A percentile compares a stretch with the other conserved stretches of the same genome.
Conservation (phyloP, 306 rosid genomes). For the Datisca glomerata region DNA sequence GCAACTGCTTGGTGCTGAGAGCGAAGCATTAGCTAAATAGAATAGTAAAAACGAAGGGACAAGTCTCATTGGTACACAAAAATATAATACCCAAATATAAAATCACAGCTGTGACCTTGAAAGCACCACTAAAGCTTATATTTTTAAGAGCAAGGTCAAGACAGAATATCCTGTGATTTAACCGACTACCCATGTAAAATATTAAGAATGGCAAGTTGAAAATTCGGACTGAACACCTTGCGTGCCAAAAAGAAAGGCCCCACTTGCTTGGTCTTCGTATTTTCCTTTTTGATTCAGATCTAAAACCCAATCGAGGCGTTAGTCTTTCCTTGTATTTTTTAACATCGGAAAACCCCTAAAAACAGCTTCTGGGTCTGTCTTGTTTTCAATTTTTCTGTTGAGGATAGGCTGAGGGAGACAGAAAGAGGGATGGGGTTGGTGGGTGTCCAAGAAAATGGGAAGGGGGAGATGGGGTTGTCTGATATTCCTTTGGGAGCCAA, state of each 20-base stretch:
- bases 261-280: constrained; percentile 10
- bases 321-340: no score
- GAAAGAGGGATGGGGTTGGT: constrained; percentile 36
- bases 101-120: constrained; percentile 16
- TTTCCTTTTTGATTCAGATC: constrained; percentile 35
- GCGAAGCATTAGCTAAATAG: no score
- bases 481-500: constrained; percentile 54
- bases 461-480: constrained; percentile 53
- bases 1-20: no score
- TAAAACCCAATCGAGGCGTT: constrained; percentile 16
- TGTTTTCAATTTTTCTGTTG: constrained; percentile 4
- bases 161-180: no score
- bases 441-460: constrained; percentile 43
- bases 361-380: constrained; percentile 9
- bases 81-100: no score
- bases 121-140: constrained; percentile 31
- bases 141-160: constrained; percentile 21
- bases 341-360: constrained; percentile 13
- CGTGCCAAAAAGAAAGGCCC: constrained; percentile 21
- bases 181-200: no score
- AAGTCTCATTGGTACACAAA: no score
- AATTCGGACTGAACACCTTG: constrained; percentile 21
- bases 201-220: no score
- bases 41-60: no score
- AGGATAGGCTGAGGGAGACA: not conserved